These are phyloP conservation scores for Solanum bukasovii DNA, from an alignment of 257 asterid species.

Conservation along the genomic window DNA sequence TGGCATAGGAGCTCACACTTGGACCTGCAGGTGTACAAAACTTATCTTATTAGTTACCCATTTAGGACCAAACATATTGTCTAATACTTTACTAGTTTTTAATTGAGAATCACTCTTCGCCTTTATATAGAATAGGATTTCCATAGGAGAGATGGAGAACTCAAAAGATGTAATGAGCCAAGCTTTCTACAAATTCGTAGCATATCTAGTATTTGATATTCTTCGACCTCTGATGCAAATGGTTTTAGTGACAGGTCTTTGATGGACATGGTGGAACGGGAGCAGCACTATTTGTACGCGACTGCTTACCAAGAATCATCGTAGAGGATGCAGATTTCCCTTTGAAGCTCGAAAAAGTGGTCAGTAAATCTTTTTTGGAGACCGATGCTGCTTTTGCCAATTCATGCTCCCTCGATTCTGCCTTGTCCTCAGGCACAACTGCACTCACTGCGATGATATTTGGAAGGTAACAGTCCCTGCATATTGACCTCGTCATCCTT, in stretches of 20 bases:
- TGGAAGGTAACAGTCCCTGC: conserved; percentile 43
- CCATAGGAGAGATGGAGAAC: neutral
- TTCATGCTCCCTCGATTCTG: conserved; percentile 53
- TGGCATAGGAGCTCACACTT: neutral
- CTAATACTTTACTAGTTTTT: neutral
- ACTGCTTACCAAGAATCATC: conserved; percentile 69
- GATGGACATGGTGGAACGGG: conserved; percentile 93
- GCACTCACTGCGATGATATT: conserved; percentile 87
- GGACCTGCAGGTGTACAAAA: neutral
- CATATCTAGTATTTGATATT: neutral
- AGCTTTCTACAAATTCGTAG: neutral
- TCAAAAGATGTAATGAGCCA: neutral
- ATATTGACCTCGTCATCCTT: neutral
- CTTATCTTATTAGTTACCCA: neutral
- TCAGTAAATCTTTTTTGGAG: conserved; percentile 66
- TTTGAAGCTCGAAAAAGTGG: conserved; percentile 70
- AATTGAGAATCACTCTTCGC: neutral
- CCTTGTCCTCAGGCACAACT: conserved; percentile 82
- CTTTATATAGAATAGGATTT: neutral
- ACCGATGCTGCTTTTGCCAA: conserved; percentile 67
- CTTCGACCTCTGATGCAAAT: conserved; percentile 5
- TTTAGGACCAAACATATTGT: neutral
- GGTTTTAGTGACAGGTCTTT: conserved; percentile 57
- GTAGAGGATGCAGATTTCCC: conserved; percentile 84
- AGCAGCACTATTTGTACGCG: conserved; percentile 81